Conservation (phyloP, 2,329 filamentous ascomycete genomes). For the Didymosphaeria variabile region DNA sequence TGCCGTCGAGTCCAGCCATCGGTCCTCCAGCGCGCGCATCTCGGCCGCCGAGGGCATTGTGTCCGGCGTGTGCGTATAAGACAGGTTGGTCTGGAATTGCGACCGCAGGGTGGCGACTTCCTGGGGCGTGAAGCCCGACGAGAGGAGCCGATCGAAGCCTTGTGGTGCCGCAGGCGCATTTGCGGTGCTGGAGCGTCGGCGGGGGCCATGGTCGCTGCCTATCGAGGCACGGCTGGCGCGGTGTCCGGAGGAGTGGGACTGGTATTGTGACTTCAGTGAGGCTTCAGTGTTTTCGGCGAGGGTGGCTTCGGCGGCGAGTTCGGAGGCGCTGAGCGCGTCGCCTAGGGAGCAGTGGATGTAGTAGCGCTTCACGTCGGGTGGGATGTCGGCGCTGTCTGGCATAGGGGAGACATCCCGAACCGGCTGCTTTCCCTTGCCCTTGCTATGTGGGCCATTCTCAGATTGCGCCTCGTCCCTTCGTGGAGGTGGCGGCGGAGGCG, state of each 20-base stretch:
- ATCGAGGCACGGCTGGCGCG: constrained; percentile 26
- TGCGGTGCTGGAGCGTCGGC: constrained; percentile 32
- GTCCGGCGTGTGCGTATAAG: constrained; percentile 83
- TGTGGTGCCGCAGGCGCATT: constrained; percentile 67
- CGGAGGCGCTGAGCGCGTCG: constrained; percentile 70
- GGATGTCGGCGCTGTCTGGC: constrained; percentile 27
- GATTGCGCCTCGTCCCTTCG: constrained; percentile 39
- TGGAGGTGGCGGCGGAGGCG: constrained; percentile 61
- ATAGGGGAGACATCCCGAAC: constrained; percentile 57
- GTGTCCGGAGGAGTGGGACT: constrained; percentile 23
- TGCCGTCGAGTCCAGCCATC: constrained; percentile 80
- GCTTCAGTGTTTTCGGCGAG: constrained; percentile 51
- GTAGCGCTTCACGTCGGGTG: constrained; percentile 62
- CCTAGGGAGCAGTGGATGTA: constrained; percentile 98
- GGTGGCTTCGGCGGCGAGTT: constrained; percentile 74
- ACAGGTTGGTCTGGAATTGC: constrained; percentile 88
- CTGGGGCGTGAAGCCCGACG: constrained; percentile 79
- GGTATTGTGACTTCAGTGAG: constrained; percentile 43
- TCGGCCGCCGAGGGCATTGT: constrained; percentile 83
- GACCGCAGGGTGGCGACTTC: constrained; percentile 87
- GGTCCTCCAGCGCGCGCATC: constrained; percentile 82
- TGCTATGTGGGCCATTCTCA: constrained; percentile 40
- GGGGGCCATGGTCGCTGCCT: constrained; percentile 21
- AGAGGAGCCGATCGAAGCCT: constrained; percentile 87
- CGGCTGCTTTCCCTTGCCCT: constrained; percentile 73